Conservation (phyloP, 345 rosid genomes). For the Populus simonii region DNA sequence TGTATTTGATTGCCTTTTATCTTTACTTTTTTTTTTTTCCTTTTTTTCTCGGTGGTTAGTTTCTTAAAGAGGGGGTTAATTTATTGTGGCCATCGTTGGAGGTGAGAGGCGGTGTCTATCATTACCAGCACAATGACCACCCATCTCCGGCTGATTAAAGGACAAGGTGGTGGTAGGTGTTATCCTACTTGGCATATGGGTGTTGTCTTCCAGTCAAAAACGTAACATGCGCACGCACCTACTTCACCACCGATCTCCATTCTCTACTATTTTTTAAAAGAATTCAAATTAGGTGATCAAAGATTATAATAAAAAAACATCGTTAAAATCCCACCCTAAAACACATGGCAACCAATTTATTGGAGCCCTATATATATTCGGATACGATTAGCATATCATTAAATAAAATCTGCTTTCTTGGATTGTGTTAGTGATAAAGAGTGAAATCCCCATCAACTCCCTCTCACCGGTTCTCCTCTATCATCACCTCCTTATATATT, state of each 20-base stretch:
- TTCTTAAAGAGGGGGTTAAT: too few relatives aligned
- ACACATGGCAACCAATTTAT: neutral
- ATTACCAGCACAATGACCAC: neutral
- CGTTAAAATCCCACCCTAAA: neutral
- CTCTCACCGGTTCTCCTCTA: constrained; percentile 25
- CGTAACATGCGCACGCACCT: neutral
- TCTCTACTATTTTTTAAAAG: too few relatives aligned
- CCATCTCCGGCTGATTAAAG: too few relatives aligned
- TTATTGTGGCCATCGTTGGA: neutral
- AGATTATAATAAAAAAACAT: neutral
- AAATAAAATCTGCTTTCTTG: neutral
- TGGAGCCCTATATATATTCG: neutral
- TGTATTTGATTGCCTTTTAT: too few relatives aligned
- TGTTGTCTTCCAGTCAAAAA: neutral
- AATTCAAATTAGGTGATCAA: neutral
- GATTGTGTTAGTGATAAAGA: neutral
- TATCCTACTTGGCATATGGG: constrained; percentile 15
- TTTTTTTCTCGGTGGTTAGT: too few relatives aligned
- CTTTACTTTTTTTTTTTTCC: too few relatives aligned
- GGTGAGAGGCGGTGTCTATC: neutral
- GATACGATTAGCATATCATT: neutral
- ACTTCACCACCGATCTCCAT: constrained; percentile 16
- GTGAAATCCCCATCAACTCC: constrained; percentile 5
- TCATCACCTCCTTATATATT: constrained; percentile 42
- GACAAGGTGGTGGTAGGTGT: constrained; percentile 6